phyloP scores from a whole-genome alignment of 306 rosid genomes.

The Cotoneaster glaucophyllus region DNA sequence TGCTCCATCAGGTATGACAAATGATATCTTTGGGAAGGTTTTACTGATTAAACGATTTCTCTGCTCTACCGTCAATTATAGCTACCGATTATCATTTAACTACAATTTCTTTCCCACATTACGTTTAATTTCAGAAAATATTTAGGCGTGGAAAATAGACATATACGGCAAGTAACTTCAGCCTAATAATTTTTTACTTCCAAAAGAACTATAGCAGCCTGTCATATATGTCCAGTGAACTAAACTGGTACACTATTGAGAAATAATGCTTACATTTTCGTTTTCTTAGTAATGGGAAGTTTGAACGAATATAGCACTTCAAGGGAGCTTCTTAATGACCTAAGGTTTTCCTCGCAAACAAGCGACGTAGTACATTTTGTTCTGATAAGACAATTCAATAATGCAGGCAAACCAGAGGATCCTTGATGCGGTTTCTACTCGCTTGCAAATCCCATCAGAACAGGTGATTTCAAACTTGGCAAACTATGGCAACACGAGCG shows the following conservation, averaged over 20 bases:
- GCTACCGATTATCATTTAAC: not conserved
- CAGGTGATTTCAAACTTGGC: conserved; percentile 85
- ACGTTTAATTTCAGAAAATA: not conserved
- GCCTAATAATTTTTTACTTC: too few species aligned
- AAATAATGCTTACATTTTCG: too few species aligned
- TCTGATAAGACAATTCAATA: not conserved
- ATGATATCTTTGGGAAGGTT: not conserved
- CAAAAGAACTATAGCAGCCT: too few species aligned
- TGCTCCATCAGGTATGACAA: conserved; percentile 84
- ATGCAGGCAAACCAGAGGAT: conserved; percentile 96
- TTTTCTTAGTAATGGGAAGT: too few species aligned
- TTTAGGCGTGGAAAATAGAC: too few species aligned
- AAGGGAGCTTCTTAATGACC: not conserved
- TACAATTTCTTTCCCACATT: not conserved
- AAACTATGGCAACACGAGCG: conserved; percentile 90
- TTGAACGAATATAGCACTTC: too few species aligned
- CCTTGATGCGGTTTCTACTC: conserved; percentile 73
- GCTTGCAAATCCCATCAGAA: conserved; percentile 70
- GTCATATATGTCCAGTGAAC: too few species aligned
- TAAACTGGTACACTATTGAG: too few species aligned
- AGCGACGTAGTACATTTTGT: not conserved
- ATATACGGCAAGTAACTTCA: too few species aligned
- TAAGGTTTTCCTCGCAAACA: not conserved
- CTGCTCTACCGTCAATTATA: not conserved
- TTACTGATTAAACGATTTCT: not conserved